Evolutionary conservation across 2,329 filamentous ascomycete genomes (phyloP).

Genomic region (Fusarium caatingaense): DNA sequence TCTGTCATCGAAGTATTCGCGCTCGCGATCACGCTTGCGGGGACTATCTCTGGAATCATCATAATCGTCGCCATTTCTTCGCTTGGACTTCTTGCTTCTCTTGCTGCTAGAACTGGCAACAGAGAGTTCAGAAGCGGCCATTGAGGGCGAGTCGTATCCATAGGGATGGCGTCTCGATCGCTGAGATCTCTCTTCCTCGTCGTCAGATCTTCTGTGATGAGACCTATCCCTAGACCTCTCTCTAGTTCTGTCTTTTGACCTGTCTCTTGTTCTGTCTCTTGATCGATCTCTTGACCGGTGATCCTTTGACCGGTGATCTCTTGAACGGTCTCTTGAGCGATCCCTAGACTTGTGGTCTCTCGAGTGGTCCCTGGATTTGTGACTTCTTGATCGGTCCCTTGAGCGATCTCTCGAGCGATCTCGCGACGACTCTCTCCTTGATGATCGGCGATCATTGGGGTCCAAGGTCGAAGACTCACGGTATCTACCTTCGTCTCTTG

Average conservation of each 20-base stretch:
- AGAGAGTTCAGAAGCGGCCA: slow-evolving; percentile 54
- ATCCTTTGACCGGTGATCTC: slow-evolving; percentile 12
- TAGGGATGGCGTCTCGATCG: slow-evolving; percentile 52
- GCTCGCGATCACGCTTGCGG: slow-evolving; percentile 51
- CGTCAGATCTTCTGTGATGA: slow-evolving; percentile 42
- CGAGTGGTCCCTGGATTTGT: slow-evolving; percentile 11
- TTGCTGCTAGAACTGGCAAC: slow-evolving; percentile 53
- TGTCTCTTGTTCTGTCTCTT: slow-evolving; percentile 12
- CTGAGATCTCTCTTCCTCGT: slow-evolving; percentile 51
- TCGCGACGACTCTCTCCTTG: slow-evolving; percentile 29
- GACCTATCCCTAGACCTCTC: slow-evolving; percentile 33
- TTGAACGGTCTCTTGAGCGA: slow-evolving; percentile 8
- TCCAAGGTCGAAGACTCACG: slow-evolving; percentile 25
- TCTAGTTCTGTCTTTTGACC: slow-evolving; percentile 12
- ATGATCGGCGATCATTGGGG: slow-evolving; percentile 27
- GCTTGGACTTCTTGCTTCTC: slow-evolving; percentile 56
- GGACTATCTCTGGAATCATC: slow-evolving; percentile 52
- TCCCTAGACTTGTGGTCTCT: slow-evolving; percentile 3
- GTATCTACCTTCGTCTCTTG: slow-evolving; percentile 25
- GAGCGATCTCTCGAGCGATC: slow-evolving; percentile 30
- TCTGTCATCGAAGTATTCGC: slow-evolving; percentile 57
- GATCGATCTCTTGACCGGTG: slow-evolving; percentile 9
- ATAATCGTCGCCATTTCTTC: slow-evolving; percentile 52
- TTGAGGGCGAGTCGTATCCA: slow-evolving; percentile 49
- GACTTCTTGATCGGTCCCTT: slow-evolving; percentile 11